A percentile compares a stretch with the other conserved stretches of the same genome.
Conservation (phyloP, 768 basidiomycete genomes). For the Suillus americanus region DNA sequence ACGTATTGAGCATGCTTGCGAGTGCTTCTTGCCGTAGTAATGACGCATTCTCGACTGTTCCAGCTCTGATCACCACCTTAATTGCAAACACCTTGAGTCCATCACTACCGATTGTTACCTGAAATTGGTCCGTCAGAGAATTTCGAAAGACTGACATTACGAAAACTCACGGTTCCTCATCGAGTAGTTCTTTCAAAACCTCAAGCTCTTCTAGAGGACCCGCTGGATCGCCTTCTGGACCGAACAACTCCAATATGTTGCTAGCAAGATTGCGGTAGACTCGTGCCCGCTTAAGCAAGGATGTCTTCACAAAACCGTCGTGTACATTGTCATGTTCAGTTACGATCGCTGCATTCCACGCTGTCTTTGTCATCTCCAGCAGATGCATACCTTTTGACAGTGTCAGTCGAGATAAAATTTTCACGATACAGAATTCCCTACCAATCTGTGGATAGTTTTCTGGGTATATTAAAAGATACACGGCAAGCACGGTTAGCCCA, state of each 20-base stretch:
- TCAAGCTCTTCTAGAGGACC: conserved; percentile 59
- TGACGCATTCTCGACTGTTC: background rate
- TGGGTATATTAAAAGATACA: conserved; percentile 74
- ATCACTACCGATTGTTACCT: background rate
- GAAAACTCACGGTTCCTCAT: conserved; percentile 4
- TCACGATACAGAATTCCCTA: conserved; percentile 29
- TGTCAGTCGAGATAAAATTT: background rate
- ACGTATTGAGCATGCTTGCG: background rate
- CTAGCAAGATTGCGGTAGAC: conserved; percentile 42
- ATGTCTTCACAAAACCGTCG: conserved; percentile 13
- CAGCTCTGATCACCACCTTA: background rate
- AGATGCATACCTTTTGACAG: conserved; percentile 64
- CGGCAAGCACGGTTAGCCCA: conserved; percentile 59
- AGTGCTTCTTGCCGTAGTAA: background rate
- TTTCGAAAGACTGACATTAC: background rate
- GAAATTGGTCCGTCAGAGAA: background rate
- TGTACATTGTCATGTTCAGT: conserved; percentile 19
- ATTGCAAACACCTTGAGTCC: background rate
- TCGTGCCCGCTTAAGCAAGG: conserved; percentile 30
- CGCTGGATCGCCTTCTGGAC: conserved; percentile 60
- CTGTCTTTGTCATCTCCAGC: conserved; percentile 73
- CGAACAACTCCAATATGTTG: conserved; percentile 46
- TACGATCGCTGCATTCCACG: conserved; percentile 63
- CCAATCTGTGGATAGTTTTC: conserved; percentile 82
- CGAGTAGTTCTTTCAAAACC: conserved; percentile 43